Base-by-base conservation (phyloP, 1,284 basidiomycete genomes). In the Ganoderma resinaceum region DNA sequence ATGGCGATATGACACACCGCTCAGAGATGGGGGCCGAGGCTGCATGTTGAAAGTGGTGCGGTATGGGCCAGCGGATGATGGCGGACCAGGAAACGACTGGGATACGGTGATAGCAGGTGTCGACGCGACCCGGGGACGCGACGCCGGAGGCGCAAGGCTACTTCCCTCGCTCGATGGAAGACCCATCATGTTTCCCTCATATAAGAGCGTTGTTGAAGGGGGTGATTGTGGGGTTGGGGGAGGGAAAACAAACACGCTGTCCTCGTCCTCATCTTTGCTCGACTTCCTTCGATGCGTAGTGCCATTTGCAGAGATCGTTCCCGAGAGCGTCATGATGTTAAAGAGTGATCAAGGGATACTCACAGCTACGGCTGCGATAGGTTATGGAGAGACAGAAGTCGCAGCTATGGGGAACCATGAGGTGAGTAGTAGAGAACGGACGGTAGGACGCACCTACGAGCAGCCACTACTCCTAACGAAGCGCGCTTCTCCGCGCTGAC, bases 11-110 rank as follows among this genome's bases (percentile, higher is more conserved):
- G 66, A 67, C 67, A 61, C 29, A 65, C 76, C 77, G 63, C 78
- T 79, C 23, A 77, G 59, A 16, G 71, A 72, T 40, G 78, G 77
- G 57, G 80, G 77, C 66, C 79, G 74, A 16, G 75, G 76, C 63
- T 76, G 64, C 72, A 76, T 40, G 61, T 49, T 68, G 76, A 84
- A 82, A 23, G 73, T 78, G 16, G 80, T 79, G 52, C 79, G 78
- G 74, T 81, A 80, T n/a, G 81, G 79, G 16, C 83, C 84, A 52
- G 82, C 77, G 43, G 82, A 83, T 23, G 82, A 78, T 2, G 82
- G 82, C 20, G 79, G 76, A 29, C 73, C 73, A 2, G 78, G 71
- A 60, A 78, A 74, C 12, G 77, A 74, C 37, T 74, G 75, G 35
- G 78, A 77, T 12, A 77, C 59, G 68, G 72, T 62, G 72, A 70